phyloP scores from a whole-genome alignment of 129 eudicot genomes.

The Ambrosia trifida region DNA sequence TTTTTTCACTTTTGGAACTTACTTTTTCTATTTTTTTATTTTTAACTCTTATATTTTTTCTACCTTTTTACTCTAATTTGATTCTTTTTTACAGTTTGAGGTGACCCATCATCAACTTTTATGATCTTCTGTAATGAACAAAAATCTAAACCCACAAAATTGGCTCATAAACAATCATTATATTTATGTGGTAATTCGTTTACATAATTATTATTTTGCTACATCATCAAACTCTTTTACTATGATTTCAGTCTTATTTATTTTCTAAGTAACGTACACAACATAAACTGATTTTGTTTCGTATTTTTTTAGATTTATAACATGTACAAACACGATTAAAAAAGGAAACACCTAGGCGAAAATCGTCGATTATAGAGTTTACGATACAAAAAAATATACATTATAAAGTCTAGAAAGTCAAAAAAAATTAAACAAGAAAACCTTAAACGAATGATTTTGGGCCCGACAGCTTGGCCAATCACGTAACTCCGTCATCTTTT shows the following conservation, averaged over 20 bases:
- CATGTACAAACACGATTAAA: neutral
- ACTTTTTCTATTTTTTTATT: neutral
- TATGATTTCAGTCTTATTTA: neutral
- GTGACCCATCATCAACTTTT: conserved; percentile 44
- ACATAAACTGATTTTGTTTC: neutral
- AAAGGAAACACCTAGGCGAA: neutral
- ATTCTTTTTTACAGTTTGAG: conserved; percentile 29
- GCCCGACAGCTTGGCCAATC: neutral
- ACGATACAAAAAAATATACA: no score
- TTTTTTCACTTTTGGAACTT: conserved; percentile 23
- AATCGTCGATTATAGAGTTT: neutral
- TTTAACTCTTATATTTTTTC: conserved; percentile 6
- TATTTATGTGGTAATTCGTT: neutral
- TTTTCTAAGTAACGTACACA: neutral
- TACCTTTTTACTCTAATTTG: conserved; percentile 14
- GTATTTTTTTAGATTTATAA: neutral
- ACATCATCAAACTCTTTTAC: neutral
- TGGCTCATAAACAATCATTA: conserved; percentile 15
- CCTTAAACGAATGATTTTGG: neutral
- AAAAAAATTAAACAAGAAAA: neutral
- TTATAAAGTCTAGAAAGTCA: no score
- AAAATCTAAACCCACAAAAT: conserved; percentile 7
- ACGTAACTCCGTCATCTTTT: neutral
- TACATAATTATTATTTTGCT: neutral
- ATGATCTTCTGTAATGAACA: conserved; percentile 9